Percentiles rank a stretch among this genome's conserved stretches.
These are phyloP conservation scores for Coniochaeta sp. DNA, from an alignment of 2,329 filamentous ascomycete genomes.

Conservation along the genomic window DNA sequence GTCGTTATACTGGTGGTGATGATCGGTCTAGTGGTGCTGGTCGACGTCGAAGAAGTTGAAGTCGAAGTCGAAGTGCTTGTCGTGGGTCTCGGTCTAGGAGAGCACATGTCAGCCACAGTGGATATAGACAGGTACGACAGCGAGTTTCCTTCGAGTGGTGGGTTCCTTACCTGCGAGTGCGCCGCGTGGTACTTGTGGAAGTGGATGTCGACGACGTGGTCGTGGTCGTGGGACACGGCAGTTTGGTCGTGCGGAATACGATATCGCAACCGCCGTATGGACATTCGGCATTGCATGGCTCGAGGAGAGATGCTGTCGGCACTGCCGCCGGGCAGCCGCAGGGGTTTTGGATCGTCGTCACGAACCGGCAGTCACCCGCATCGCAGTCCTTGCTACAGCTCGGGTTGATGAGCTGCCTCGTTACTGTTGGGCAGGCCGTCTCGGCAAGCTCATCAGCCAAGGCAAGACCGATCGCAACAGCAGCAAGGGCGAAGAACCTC, in stretches of 20 bases:
- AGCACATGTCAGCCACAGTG: slow-evolving; percentile 6
- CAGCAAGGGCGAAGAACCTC: slow-evolving; percentile 10
- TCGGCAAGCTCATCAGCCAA: slow-evolving; percentile 7
- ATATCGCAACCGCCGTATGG: slow-evolving; percentile 20
- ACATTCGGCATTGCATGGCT: slow-evolving; percentile 18
- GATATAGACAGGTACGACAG: slow-evolving; percentile 1
- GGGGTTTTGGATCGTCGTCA: slow-evolving; percentile 17
- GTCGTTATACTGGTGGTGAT: slow-evolving; percentile 18
- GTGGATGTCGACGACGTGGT: background rate
- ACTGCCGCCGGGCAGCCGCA: slow-evolving; percentile 18
- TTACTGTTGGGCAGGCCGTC: slow-evolving; percentile 17
- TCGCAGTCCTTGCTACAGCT: slow-evolving; percentile 15
- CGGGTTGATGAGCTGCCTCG: slow-evolving; percentile 16
- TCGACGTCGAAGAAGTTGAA: background rate
- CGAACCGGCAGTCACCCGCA: slow-evolving; percentile 16
- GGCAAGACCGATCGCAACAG: slow-evolving; percentile 7
- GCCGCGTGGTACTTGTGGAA: slow-evolving; percentile 1
- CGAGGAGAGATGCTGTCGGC: slow-evolving; percentile 19
- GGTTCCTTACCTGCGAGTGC: slow-evolving; percentile 3
- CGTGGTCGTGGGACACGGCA: slow-evolving; percentile 13
- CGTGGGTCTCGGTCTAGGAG: slow-evolving; percentile 10
- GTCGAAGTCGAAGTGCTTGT: slow-evolving; percentile 7
- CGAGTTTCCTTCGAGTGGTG: slow-evolving; percentile 1
- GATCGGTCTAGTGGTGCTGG: slow-evolving; percentile 5
- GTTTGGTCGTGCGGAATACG: slow-evolving; percentile 14